Conservation (phyloP, 768 basidiomycete genomes). For the Botryobasidium botryosum region DNA sequence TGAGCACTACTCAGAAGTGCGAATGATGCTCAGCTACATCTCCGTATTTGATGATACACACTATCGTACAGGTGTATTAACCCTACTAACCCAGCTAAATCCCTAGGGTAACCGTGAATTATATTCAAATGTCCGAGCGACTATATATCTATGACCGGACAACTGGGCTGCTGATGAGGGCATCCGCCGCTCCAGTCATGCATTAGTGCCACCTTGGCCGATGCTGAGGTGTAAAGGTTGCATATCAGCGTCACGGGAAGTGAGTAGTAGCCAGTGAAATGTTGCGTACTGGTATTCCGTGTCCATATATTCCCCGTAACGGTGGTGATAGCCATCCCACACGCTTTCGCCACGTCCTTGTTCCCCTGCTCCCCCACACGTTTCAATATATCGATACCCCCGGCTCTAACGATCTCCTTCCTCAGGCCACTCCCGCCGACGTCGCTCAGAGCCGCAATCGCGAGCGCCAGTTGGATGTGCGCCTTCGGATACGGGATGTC, state of each 20-base stretch:
- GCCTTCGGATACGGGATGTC: constrained; percentile 4
- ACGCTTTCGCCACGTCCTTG: constrained; percentile 4
- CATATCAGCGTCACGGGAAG: background rate
- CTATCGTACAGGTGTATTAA: no score
- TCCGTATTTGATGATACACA: no score
- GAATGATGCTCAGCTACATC: no score
- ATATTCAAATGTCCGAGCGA: no score
- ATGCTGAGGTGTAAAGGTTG: background rate
- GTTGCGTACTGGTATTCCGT: constrained; percentile 5
- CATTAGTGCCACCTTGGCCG: constrained; percentile 6
- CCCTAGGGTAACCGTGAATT: no score
- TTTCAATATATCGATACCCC: constrained; percentile 9
- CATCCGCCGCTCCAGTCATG: constrained; percentile 10
- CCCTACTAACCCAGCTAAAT: no score
- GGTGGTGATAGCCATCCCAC: constrained; percentile 6
- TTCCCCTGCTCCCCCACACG: constrained; percentile 2
- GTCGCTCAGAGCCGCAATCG: constrained; percentile 4
- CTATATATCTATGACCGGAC: no score
- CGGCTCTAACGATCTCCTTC: constrained; percentile 10
- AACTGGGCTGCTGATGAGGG: no score
- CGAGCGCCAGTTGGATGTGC: constrained; percentile 8
- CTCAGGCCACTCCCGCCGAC: constrained; percentile 8
- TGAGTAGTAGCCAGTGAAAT: background rate
- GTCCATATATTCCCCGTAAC: constrained; percentile 10
- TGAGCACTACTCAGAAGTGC: no score